Base-by-base conservation (phyloP, 257 asterid genomes). In the Solanum habrochaites region DNA sequence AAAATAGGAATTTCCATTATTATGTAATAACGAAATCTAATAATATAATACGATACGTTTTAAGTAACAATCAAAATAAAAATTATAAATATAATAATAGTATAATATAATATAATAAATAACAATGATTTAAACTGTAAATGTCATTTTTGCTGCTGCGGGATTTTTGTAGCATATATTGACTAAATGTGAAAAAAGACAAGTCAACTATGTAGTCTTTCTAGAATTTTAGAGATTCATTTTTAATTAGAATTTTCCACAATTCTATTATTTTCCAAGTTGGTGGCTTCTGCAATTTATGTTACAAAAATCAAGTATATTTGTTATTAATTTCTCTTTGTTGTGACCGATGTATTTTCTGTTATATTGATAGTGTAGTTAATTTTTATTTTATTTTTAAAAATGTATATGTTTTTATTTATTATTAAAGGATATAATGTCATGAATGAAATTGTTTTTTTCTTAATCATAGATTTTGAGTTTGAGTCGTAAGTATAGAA, bases 401-500 rank as follows among this genome's bases (percentile, higher is more conserved):
- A 16, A 52, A n/a, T 77, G 16, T 14, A 77, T n/a, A 74, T 13
- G 3, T 2, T 21, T 8, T 15, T 0, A 27, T 16, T 16, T 52
- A 52, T 2, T 4, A 16, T 52, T 0, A 16, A 52, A 52, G 0
- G 0, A 52, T 52, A 3, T 16, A 10, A 1, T 52, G 4, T 4
- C 1, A 10, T 52, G 62, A 52, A 52, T 52, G 23, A 52, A 1
- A 52, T 52, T 52, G 0, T 0, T 52, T 4, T 3, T 16, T 1
- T 52, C 9, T 16, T 16, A 52, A 52, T 52, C 7, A 16, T 3
- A 16, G 10, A 0, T 52, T 3, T 52, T 16, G 23, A 6, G 4
- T 16, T 52, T 0, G 10, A 52, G 10, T 16, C 10, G n/a, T 52
- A 8, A 52, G 4, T 16, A 52, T 16, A 52, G 4, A 52, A 52